Evolutionary conservation across 306 rosid species (phyloP).

Genomic region (Castanopsis chinensis): DNA sequence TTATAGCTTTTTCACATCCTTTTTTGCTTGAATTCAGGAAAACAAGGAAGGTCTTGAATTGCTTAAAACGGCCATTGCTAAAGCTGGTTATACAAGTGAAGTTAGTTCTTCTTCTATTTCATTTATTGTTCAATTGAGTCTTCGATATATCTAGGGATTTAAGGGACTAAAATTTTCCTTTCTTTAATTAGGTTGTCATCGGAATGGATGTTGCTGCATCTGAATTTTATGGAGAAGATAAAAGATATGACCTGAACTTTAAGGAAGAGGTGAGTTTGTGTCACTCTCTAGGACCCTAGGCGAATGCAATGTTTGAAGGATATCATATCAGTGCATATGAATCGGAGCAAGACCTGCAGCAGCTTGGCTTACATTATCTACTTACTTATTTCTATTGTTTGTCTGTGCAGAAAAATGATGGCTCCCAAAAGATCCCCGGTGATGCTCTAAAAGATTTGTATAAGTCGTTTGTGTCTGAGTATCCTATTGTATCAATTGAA

Average conservation of each 20-base stretch:
- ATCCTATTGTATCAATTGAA: slow-evolving; percentile 95
- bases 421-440: slow-evolving; percentile 79
- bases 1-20: slow-evolving; percentile 8
- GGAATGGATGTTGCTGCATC: slow-evolving; percentile 99
- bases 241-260: slow-evolving; percentile 87
- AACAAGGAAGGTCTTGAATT: slow-evolving; percentile 98
- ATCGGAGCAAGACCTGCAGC: too few relatives aligned
- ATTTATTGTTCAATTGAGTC: neutral
- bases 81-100: slow-evolving; percentile 96
- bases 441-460: slow-evolving; percentile 78
- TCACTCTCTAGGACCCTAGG: neutral
- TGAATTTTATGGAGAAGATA: slow-evolving; percentile 77
- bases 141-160: slow-evolving; percentile 10
- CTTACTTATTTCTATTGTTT: slow-evolving; percentile 3
- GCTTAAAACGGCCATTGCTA: slow-evolving; percentile 89
- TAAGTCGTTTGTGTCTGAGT: slow-evolving; percentile 84
- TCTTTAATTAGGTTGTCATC: slow-evolving; percentile 70
- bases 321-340: too few relatives aligned
- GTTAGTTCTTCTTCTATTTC: slow-evolving; percentile 37
- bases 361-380: neutral
- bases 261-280: slow-evolving; percentile 76
- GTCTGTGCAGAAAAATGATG: slow-evolving; percentile 71
- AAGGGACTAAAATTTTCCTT: slow-evolving; percentile 8
- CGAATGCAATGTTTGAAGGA: too few relatives aligned
- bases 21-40: slow-evolving; percentile 49